A percentile compares a stretch with the other conserved stretches of the same genome.
Conservation (phyloP, 139 green algal genomes). For the Chlorella sp. region DNA sequence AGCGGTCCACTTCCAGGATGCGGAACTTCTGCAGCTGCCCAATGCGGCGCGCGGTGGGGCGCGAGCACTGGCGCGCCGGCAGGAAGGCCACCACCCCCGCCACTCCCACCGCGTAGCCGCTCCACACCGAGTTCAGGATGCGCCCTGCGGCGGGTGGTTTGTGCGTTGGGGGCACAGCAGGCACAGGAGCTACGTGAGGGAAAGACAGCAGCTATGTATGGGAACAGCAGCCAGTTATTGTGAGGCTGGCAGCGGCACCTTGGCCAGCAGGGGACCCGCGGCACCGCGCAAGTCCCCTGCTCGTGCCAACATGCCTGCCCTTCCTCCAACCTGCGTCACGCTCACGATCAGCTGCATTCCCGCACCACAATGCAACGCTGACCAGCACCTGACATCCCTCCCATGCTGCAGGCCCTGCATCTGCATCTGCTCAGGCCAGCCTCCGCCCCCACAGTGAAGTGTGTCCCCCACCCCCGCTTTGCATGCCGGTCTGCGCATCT, state of each 20-base stretch:
- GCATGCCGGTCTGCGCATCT: too few species aligned
- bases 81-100: constrained; percentile 56
- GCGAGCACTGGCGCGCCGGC: constrained; percentile 20
- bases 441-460: too few species aligned
- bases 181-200: not conserved
- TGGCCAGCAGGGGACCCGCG: too few species aligned
- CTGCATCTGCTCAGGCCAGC: too few species aligned
- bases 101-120: constrained; percentile 56
- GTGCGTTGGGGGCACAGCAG: not conserved
- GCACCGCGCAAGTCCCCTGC: too few species aligned
- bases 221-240: not conserved
- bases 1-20: constrained; percentile 24
- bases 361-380: too few species aligned
- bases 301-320: too few species aligned
- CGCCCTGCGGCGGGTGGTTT: constrained; percentile 22
- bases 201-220: not conserved
- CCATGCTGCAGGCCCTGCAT: not conserved
- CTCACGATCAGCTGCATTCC: too few species aligned
- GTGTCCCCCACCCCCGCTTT: too few species aligned
- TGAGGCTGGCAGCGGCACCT: not conserved
- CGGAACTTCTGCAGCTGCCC: constrained; percentile 51
- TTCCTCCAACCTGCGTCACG: too few species aligned
- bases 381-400: too few species aligned
- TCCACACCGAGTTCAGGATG: constrained; percentile 46
- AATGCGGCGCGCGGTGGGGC: constrained; percentile 31